Evolutionary conservation across 2,329 filamentous ascomycete species (phyloP), one percentile per base, ranked within the genome.

Genomic region (Calonectria montana): DNA sequence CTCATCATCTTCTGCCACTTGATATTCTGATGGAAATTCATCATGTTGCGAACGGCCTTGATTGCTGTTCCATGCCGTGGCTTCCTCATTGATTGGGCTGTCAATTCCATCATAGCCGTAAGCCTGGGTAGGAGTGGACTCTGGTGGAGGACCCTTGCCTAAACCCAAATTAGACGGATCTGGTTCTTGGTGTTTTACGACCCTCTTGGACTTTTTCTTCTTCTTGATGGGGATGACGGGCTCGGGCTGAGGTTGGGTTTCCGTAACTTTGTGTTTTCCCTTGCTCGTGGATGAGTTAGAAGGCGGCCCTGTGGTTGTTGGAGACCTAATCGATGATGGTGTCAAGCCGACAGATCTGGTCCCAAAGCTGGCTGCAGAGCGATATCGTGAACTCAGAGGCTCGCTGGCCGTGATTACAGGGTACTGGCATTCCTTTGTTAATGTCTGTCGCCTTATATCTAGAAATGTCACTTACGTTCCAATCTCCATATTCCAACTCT

Each of bases 321-420:
- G 75, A 3, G 77, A 78, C 39, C 75, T 74, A 4, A 76, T 68
- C 27, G 79, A 69, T 29, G 75, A 64, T 29, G 76, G 77, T 9
- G 73, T 72, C 39, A 74, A 76, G 18, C 76, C 78, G 29, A 80
- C 76, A 23, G 81, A 80, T 21, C 78, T 76, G 9, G 77, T 73
- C 23, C 78, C 78, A 63, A 79, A 78, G 55, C 77, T 80, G 35
- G 76, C 79, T 27, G 79, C 76, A 13, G 82, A 82, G 16, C 84
- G 84, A 67, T 92, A 94, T 74, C 93, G 89, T 71, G 96, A 93
- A 68, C 91, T 88, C 35, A 92, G 88, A 18, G 95, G 93, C 74
- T 95, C 90, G 81, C 87, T 90, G 50, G 89, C 96, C 39, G 96
- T 96, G 76, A 98, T 96, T 31, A 98, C 96, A 27, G 96, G 96